A percentile compares a stretch with the other conserved stretches of the same genome.
Conservation (phyloP, 1,284 basidiomycete species). For the Trametes pubescens region DNA sequence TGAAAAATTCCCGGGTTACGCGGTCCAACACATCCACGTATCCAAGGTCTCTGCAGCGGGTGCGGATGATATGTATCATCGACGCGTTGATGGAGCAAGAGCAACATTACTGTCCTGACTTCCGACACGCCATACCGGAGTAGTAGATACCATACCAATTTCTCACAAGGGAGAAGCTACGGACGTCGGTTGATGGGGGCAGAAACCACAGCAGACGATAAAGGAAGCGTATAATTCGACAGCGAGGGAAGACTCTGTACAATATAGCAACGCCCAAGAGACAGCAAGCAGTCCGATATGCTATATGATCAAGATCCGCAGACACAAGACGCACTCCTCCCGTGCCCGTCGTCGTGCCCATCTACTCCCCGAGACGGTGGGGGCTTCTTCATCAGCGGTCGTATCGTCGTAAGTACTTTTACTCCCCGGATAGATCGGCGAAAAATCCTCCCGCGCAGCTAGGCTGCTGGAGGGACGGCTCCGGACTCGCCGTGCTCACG, state of each 20-base stretch:
- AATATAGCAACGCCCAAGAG: conserved; percentile 6
- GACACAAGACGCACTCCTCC: background rate
- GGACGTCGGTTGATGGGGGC: background rate
- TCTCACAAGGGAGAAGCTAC: too few relatives aligned
- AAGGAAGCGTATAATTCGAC: conserved; percentile 14
- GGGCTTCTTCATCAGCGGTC: conserved; percentile 11
- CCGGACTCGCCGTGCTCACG: conserved; percentile 1
- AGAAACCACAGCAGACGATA: background rate
- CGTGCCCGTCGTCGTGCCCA: background rate
- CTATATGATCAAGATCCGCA: conserved; percentile 17
- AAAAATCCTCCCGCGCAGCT: background rate
- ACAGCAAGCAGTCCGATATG: conserved; percentile 13
- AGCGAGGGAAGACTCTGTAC: background rate
- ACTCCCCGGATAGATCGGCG: background rate
- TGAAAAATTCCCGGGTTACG: too few relatives aligned
- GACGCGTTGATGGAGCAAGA: too few relatives aligned
- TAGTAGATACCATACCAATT: too few relatives aligned
- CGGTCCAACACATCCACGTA: too few relatives aligned
- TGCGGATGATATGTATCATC: too few relatives aligned
- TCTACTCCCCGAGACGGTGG: too few relatives aligned
- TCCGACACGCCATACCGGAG: too few relatives aligned
- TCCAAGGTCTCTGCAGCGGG: too few relatives aligned
- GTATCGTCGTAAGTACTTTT: conserved; percentile 29
- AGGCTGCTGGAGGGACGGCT: too few relatives aligned
- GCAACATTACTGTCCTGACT: too few relatives aligned